Evolutionary conservation across 371 early-diverging fungal genomes (phyloP), one percentile per base, ranked within the genome.

Genomic region (Lichtheimia corymbifera): DNA sequence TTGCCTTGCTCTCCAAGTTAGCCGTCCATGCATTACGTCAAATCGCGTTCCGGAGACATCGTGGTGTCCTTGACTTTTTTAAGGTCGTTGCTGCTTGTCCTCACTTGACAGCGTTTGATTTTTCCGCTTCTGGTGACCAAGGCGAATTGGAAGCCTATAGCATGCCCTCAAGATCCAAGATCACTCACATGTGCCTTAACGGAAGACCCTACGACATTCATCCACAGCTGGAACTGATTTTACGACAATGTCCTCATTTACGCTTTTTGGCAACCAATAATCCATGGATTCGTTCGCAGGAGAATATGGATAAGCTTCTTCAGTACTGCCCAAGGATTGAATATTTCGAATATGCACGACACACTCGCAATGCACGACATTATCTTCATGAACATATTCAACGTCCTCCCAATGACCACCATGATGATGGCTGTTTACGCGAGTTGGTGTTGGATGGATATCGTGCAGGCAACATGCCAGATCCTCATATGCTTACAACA

Each of bases 241-340:
- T 47, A 18, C 22, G n/a, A n/a, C 47, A 47, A 22, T 47, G 47
- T 47, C 47, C 18, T 5, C n/a, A 47, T 5, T 22, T 47, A 22
- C n/a, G 22, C 5, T 47, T 47, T 11, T 17, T 47, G 5, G 47
- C 47, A 9, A 47, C 47, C 5, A 47, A 47, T 2, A 47, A 47
- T 17, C 47, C 47, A 47, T 47, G 47, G 47, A 47, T 47, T 7
- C 47, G 22, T 7, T 15, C 47, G 6, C 47, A n/a, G 14, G 47
- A 47, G 22, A 22, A 47, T n/a, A 47, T 47, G n/a, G 47, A 47
- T 47, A 47, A 47, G 47, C 47, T 47, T 47, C 18, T 47, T 22
- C 47, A 22, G 6, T 22, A 18, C 5, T 47, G 47, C 14, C 47
- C 47, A 1, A 18, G 5, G 18, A 47, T 47, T 47, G 18, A 47